Conservation (phyloP, 73 alveolate species). For the Symbiodinium pilosum region DNA sequence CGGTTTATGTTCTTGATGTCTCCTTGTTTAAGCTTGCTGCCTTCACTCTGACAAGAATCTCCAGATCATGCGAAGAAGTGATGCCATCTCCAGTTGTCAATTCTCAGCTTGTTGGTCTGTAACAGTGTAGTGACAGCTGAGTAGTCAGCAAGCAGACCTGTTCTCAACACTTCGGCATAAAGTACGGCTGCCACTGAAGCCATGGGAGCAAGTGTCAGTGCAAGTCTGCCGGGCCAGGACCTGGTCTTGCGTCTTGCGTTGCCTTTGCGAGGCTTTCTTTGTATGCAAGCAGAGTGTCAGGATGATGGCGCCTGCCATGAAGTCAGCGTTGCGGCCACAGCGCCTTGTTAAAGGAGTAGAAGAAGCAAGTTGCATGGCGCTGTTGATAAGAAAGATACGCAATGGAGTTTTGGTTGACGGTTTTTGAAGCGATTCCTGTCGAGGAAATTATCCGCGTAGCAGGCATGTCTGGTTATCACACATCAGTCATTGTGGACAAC, state of each 20-base stretch:
- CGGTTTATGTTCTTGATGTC: not conserved
- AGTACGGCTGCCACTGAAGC: not conserved
- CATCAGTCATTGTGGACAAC: slow-evolving; percentile 45
- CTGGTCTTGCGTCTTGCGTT: not conserved
- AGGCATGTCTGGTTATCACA: slow-evolving; percentile 83
- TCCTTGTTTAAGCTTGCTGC: too few species aligned
- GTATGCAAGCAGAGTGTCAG: not conserved
- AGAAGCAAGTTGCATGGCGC: not conserved
- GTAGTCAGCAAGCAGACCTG: too few species aligned
- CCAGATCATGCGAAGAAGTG: too few species aligned
- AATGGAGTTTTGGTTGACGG: not conserved
- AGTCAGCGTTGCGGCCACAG: not conserved
- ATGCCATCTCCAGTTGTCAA: too few species aligned
- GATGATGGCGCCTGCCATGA: not conserved
- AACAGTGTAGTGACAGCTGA: too few species aligned
- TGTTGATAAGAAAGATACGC: not conserved
- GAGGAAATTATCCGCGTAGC: slow-evolving; percentile 92
- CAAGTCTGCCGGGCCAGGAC: slow-evolving; percentile 32
- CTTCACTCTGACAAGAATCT: too few species aligned
- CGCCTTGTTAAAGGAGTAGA: not conserved
- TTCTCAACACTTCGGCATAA: not conserved
- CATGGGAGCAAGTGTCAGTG: slow-evolving; percentile 10
- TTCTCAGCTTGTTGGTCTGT: too few species aligned
- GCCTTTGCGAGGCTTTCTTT: not conserved
- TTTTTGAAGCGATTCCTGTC: not conserved